A percentile compares a stretch with the other conserved stretches of the same genome.
These are phyloP conservation scores for Ligustrum vulgare DNA, from an alignment of 257 asterid genomes.

Conservation along the genomic window DNA sequence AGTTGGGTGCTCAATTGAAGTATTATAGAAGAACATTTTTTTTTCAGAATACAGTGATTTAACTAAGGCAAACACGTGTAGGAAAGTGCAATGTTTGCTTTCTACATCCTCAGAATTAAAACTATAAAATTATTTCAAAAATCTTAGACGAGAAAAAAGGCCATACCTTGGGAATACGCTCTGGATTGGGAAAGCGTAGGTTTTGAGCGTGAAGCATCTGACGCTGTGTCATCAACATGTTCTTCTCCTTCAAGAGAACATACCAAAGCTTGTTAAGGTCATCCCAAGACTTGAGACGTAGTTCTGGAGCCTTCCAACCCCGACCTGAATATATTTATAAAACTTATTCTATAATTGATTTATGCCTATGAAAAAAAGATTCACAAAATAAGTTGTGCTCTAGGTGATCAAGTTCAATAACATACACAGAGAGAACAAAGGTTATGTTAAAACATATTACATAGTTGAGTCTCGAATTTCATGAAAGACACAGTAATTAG, in stretches of 20 bases:
- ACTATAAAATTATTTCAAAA: not conserved
- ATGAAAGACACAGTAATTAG: not conserved
- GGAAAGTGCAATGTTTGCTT: not conserved
- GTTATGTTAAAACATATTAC: slow-evolving; percentile 9
- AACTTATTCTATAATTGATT: not conserved
- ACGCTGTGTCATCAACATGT: slow-evolving; percentile 90
- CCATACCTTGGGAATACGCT: slow-evolving; percentile 81
- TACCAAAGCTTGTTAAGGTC: slow-evolving; percentile 90
- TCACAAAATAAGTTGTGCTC: not conserved
- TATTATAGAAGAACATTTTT: too few species aligned
- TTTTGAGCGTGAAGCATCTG: slow-evolving; percentile 92
- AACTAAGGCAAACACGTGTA: not conserved
- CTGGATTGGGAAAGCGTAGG: slow-evolving; percentile 74
- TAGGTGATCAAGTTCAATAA: not conserved
- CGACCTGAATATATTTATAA: slow-evolving; percentile 51
- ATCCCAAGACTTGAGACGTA: slow-evolving; percentile 98
- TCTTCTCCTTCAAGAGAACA: slow-evolving; percentile 85
- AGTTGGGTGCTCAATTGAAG: not conserved
- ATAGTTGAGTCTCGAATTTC: not conserved
- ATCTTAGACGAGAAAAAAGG: slow-evolving; percentile 9
- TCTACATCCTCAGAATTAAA: not conserved
- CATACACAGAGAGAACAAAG: not conserved
- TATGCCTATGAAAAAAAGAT: not conserved
- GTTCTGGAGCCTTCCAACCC: slow-evolving; percentile 94
- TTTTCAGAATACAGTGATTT: too few species aligned